phyloP scores from a whole-genome alignment of 2,329 filamentous ascomycete genomes.

The Hypomyces rosellus region DNA sequence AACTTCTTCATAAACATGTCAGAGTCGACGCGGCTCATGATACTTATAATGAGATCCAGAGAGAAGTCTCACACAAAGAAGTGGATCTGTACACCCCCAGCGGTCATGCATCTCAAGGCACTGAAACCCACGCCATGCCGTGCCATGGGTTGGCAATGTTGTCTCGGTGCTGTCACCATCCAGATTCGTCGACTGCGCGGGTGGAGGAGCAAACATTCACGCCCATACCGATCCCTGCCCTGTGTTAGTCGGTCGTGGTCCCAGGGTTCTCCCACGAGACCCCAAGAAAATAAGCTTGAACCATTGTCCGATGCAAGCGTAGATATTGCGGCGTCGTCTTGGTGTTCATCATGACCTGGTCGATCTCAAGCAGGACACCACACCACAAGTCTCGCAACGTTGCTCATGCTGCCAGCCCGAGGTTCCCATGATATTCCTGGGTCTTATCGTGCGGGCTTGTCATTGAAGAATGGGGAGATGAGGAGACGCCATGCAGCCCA shows the following conservation, averaged over 20 bases:
- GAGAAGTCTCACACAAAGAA: background rate
- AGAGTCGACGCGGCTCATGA: background rate
- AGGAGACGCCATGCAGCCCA: too few relatives aligned
- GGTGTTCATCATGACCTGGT: background rate
- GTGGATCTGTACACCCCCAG: background rate
- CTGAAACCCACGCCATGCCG: background rate
- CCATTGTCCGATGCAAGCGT: background rate
- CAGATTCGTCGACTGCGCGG: background rate
- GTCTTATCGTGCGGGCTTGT: background rate
- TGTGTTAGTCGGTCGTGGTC: background rate
- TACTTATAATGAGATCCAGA: background rate
- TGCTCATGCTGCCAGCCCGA: conserved; percentile 1
- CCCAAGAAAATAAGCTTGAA: background rate
- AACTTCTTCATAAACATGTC: background rate
- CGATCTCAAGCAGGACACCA: conserved; percentile 2
- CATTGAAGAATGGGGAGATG: background rate
- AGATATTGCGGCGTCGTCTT: background rate
- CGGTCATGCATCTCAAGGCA: background rate
- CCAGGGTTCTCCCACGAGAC: background rate
- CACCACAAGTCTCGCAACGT: conserved; percentile 11
- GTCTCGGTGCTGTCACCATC: background rate
- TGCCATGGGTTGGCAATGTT: background rate
- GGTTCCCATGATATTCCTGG: background rate
- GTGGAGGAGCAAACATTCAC: background rate
- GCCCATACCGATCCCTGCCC: background rate